These are phyloP conservation scores for Pythium rhizo-oryzae DNA, from an alignment of 352 stramenopile species.

Conservation along the genomic window DNA sequence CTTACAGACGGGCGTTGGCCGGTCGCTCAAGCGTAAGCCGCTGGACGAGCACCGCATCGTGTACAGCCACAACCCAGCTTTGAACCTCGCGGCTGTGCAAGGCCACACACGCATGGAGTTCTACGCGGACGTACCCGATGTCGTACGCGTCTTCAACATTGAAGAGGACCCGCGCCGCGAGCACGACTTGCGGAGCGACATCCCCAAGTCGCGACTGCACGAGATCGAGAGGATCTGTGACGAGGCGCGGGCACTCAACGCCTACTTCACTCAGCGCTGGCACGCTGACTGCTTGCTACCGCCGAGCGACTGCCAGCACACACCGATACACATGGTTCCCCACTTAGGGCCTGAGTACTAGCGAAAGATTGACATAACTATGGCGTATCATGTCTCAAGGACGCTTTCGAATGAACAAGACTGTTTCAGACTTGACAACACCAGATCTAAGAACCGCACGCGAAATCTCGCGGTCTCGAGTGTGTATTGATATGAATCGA, in stretches of 20 bases:
- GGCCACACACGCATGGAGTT: slow-evolving; percentile 61
- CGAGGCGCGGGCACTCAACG: slow-evolving; percentile 42
- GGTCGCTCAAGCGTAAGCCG: slow-evolving; percentile 52
- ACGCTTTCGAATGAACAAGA: no score
- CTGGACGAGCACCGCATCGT: slow-evolving; percentile 39
- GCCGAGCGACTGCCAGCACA: slow-evolving; percentile 6
- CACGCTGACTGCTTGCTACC: slow-evolving; percentile 45
- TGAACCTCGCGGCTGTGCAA: slow-evolving; percentile 56
- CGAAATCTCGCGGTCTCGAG: no score
- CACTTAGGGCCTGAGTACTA: neutral
- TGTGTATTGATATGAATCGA: no score
- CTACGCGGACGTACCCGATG: slow-evolving; percentile 49
- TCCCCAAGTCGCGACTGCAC: slow-evolving; percentile 30
- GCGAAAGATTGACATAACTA: neutral
- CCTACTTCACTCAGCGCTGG: slow-evolving; percentile 58
- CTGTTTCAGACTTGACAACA: no score
- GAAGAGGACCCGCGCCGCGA: slow-evolving; percentile 43
- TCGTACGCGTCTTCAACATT: slow-evolving; percentile 52
- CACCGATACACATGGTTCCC: neutral
- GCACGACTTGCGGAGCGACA: slow-evolving; percentile 49
- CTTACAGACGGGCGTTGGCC: slow-evolving; percentile 57
- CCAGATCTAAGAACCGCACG: no score
- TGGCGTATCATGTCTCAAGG: no score
- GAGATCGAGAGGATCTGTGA: slow-evolving; percentile 45
- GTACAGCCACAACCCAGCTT: slow-evolving; percentile 59